Percentiles rank a stretch among this genome's conserved stretches.
Conservation (phyloP, 331 rosid genomes). For the Quercus tomentella region DNA sequence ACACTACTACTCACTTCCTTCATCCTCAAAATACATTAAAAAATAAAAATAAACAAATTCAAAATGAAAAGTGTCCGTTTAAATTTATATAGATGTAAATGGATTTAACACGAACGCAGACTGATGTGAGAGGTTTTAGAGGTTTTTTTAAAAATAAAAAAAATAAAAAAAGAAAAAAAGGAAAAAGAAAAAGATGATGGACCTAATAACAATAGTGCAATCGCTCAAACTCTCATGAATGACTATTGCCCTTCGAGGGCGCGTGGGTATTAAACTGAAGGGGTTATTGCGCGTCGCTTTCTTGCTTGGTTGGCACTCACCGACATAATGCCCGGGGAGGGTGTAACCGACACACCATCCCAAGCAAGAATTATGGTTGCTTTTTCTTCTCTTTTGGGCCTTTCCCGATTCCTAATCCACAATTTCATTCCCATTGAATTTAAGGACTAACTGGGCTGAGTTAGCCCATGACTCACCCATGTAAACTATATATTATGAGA, state of each 20-base stretch:
- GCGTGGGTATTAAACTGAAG: neutral
- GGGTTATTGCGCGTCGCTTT: neutral
- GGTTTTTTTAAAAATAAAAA: too few relatives aligned
- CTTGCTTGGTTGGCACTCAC: slow-evolving; percentile 17
- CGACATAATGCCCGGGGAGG: slow-evolving; percentile 34
- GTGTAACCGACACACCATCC: slow-evolving; percentile 10
- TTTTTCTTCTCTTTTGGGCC: neutral
- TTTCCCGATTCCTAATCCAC: neutral
- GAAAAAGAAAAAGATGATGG: too few relatives aligned
- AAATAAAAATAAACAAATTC: too few relatives aligned
- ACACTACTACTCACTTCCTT: too few relatives aligned
- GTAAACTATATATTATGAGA: too few relatives aligned
- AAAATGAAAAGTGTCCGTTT: too few relatives aligned
- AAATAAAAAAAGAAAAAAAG: too few relatives aligned
- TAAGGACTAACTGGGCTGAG: neutral
- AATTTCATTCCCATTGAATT: neutral
- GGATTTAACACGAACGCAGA: too few relatives aligned
- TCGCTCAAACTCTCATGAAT: neutral
- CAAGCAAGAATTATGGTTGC: too few relatives aligned
- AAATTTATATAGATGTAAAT: too few relatives aligned
- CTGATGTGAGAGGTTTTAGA: too few relatives aligned
- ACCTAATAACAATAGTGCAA: neutral
- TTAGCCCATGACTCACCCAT: neutral
- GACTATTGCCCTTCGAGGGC: neutral
- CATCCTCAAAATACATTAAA: too few relatives aligned